Conservation (phyloP, 257 asterid genomes). For the Capsicum chinense region DNA sequence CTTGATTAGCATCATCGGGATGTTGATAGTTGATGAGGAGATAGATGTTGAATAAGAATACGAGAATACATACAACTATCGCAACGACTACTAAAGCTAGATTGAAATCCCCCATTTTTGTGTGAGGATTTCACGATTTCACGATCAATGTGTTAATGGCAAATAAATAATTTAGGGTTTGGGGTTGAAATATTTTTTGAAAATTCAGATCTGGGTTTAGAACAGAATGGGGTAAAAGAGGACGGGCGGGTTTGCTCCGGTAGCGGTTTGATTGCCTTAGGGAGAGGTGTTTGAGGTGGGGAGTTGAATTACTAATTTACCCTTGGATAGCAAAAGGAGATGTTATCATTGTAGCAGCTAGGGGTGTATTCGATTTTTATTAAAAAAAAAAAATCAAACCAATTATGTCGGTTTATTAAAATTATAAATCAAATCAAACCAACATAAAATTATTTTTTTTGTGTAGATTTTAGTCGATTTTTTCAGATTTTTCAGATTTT, state of each 20-base stretch:
- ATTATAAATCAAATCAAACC: no score
- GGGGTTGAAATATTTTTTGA: conserved; percentile 16
- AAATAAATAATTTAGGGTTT: conserved; percentile 25
- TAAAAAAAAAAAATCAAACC: no score
- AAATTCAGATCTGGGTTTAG: conserved; percentile 24
- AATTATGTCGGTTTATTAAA: no score
- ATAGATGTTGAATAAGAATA: conserved; percentile 72
- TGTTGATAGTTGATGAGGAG: conserved; percentile 94
- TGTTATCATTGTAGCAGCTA: no score
- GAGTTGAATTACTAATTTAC: neutral
- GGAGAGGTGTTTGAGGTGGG: neutral
- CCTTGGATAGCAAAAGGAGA: neutral
- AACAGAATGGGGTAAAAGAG: neutral
- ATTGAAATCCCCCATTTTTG: conserved; percentile 94
- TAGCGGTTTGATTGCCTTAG: neutral
- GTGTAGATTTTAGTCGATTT: no score
- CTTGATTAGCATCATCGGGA: conserved; percentile 96
- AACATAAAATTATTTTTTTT: no score
- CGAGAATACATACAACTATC: conserved; percentile 76
- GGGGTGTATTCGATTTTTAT: no score
- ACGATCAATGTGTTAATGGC: neutral
- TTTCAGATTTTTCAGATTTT: no score
- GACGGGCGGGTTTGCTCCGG: conserved; percentile 3
- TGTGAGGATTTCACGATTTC: conserved; percentile 45
- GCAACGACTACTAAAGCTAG: conserved; percentile 91